Evolutionary conservation across 2,329 filamentous ascomycete genomes (phyloP), one percentile per base, ranked within the genome.

Genomic region (Fusarium torreyae): DNA sequence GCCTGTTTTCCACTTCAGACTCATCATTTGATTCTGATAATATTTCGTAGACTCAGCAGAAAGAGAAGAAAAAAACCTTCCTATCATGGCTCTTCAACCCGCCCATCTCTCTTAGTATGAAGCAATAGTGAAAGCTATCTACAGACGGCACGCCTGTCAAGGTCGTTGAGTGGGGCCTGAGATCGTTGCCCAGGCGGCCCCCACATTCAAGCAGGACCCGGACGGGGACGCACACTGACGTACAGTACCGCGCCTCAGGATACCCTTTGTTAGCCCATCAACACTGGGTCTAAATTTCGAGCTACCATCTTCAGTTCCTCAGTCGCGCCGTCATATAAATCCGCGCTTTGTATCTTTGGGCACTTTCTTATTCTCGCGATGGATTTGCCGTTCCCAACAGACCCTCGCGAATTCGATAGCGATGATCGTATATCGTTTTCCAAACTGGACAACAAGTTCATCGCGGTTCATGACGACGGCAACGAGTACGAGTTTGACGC

Each of bases 371-470:
- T 45, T 7, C 5, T 51, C 26, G 63, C 55, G 39, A 80, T 81
- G 78, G 77, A 81, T 14, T 43, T 71, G 3, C 62, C 80, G 13
- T 88, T 90, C 57, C 88, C 88, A 22, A 88, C 83, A 18, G 83
- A 93, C 59, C 85, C 87, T 15, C 85, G 87, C 58, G 87, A 92
- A 48, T 97, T 97, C 77, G 90, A 91, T 74, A 82, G 82, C 61
- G 94, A 97, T 77, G 87, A 92, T 28, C 92, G 94, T 72, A 92
- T 97, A 75, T 95, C 93, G 7, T 97, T 91, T 82, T 95, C 93
- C n/a, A 92, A 88, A 77, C 85, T 93, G 65, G 91, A 95, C 80
- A 86, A 89, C 76, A 95, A 94, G 77, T 95, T 91, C 82, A 88
- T 96, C 54, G 89, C 96, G 9, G 94, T 97, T 66, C 91, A 93